Base-by-base conservation (phyloP, 768 basidiomycete species). In the Daedaleopsis nitida region DNA sequence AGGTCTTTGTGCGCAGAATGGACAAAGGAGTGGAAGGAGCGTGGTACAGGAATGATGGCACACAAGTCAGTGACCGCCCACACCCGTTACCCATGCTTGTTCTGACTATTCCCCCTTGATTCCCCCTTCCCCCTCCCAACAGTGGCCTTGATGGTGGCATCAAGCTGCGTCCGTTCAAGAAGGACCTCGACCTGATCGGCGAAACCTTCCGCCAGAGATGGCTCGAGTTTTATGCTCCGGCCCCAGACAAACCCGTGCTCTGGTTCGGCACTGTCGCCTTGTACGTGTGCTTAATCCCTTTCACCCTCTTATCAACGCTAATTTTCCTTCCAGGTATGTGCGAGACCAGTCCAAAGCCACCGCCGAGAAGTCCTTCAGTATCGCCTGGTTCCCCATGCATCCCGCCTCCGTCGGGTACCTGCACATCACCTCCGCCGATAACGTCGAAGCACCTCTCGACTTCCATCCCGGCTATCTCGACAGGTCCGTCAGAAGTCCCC, bases 81-180 rank as follows among this genome's bases (percentile, higher is more conserved):
- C n/a, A 8, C 39, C 9, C 17, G 12, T 8, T 16, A 12, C 19
- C 56, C 5, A 52, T 6, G 24, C 19, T 19, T 32, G 27, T 32
- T 32, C 27, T 32, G 7, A 32, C 27, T 32, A 32, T 7, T 7
- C 7, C 27, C n/a, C n/a, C n/a, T n/a, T n/a, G n/a, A n/a, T n/a
- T n/a, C n/a, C n/a, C n/a, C 27, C 27, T 7, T 32, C 27, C 27
- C 27, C 7, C 27, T 32, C 7, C 5, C 17, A 3, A 6, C 64
- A 86, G 85, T 63, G 83, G 75, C 1, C 65, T 82, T 34, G 83
- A 88, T 63, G 79, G 80, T 32, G 86, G 83, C 5, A 77, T 84
- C 62, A 87, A 85, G 65, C 66, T 86, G 14, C 77, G 87, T 24
- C 86, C 87, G 3, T 78, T 70, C 16, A 65, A 65, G 4, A 73